These are phyloP conservation scores for Ophiostoma ulmi DNA, from an alignment of 2,329 filamentous ascomycete species.

Conservation along the genomic window DNA sequence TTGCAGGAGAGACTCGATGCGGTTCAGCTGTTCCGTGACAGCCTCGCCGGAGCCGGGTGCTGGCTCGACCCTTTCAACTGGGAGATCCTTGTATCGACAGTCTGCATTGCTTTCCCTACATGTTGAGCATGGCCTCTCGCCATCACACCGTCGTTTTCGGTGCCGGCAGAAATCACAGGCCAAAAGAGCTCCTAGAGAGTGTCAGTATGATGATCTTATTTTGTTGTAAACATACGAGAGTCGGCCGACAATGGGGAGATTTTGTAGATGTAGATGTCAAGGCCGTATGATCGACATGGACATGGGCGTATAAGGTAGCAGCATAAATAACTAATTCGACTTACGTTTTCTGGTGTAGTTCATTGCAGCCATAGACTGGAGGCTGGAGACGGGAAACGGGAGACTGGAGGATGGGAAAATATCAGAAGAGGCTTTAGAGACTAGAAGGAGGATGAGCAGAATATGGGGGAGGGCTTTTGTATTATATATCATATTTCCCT, in stretches of 20 bases:
- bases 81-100: slow-evolving; percentile 39
- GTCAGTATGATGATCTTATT: not conserved
- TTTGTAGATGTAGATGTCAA: not conserved
- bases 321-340: not conserved
- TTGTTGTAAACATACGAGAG: not conserved
- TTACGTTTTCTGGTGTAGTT: slow-evolving; percentile 38
- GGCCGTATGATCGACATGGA: not conserved
- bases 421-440: not conserved
- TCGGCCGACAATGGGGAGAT: not conserved
- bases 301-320: not conserved
- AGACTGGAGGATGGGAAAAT: not conserved
- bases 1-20: slow-evolving; percentile 36
- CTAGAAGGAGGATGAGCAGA: not conserved
- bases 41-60: slow-evolving; percentile 29
- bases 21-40: slow-evolving; percentile 37
- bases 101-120: slow-evolving; percentile 38
- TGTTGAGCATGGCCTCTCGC: slow-evolving; percentile 38
- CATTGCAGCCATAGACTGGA: slow-evolving; percentile 28
- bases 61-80: slow-evolving; percentile 29
- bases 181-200: slow-evolving; percentile 35
- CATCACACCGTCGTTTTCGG: slow-evolving; percentile 39
- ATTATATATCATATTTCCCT: not conserved
- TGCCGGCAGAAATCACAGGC: slow-evolving; percentile 41
- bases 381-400: not conserved
- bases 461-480: not conserved